Evolutionary conservation across 371 early-diverging fungal genomes (phyloP).

Genomic region (Lichtheimia ramosa): DNA sequence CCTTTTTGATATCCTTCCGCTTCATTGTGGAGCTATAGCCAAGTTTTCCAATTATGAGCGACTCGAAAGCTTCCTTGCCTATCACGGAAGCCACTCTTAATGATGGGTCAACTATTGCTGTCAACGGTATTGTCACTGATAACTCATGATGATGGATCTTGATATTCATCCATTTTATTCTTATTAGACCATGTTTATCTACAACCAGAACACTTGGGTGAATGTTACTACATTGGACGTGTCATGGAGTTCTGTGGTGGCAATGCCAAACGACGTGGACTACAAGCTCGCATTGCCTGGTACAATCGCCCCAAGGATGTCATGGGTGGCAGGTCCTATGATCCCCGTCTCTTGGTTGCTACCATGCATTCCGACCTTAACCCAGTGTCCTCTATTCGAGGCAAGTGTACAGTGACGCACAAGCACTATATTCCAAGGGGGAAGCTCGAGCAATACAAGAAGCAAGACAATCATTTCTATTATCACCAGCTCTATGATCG

Average conservation of each 20-base stretch:
- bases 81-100: conserved; percentile 15
- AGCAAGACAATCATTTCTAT: conserved; percentile 73
- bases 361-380: conserved; percentile 89
- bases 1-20: too few relatives aligned
- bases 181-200: conserved; percentile 77
- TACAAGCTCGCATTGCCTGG: conserved; percentile 75
- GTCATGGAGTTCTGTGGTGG: conserved; percentile 76
- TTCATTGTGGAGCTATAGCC: too few relatives aligned
- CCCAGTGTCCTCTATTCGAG: conserved; percentile 77
- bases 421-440: conserved; percentile 55
- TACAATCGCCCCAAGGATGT: conserved; percentile 83
- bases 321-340: conserved; percentile 62
- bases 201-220: conserved; percentile 72
- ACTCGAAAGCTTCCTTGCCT: conserved; percentile 6
- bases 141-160: neutral
- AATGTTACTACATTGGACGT: conserved; percentile 80
- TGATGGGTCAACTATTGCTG: conserved; percentile 14
- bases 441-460: conserved; percentile 57
- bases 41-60: neutral
- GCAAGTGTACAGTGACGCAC: conserved; percentile 78
- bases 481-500: conserved; percentile 86
- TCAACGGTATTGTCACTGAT: conserved; percentile 10
- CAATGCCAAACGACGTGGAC: conserved; percentile 39
- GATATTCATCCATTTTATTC: neutral
- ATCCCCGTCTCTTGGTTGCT: conserved; percentile 76